These are phyloP conservation scores for Naganishia vaughanmartiniae DNA, from an alignment of 768 basidiomycete genomes.

Conservation along the genomic window DNA sequence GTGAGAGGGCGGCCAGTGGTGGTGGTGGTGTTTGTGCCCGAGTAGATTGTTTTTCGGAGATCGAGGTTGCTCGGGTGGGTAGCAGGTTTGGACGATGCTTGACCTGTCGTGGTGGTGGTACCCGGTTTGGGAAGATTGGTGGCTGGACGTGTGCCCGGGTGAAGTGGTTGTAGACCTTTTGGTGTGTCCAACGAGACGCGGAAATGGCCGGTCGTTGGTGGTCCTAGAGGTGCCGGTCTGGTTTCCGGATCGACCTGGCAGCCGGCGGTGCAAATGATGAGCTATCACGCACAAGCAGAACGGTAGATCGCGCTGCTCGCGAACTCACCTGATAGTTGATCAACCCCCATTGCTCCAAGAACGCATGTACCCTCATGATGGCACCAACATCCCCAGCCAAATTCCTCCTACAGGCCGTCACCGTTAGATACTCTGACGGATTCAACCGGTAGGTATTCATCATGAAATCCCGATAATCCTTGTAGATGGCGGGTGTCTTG, in stretches of 20 bases:
- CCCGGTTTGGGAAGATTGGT: slow-evolving; percentile 65
- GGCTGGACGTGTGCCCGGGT: slow-evolving; percentile 54
- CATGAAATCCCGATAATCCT: slow-evolving; percentile 99
- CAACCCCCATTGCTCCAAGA: slow-evolving; percentile 97
- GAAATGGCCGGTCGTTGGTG: slow-evolving; percentile 98
- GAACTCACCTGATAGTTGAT: slow-evolving; percentile 90
- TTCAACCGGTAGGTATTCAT: slow-evolving; percentile 94
- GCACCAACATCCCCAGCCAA: slow-evolving; percentile 97
- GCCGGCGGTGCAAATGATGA: neutral
- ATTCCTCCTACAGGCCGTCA: slow-evolving; percentile 93
- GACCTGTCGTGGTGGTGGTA: slow-evolving; percentile 59
- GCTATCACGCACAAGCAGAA: neutral
- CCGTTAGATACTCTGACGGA: slow-evolving; percentile 91
- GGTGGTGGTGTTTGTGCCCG: slow-evolving; percentile 71
- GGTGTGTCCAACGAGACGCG: slow-evolving; percentile 95
- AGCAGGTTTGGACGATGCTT: slow-evolving; percentile 47
- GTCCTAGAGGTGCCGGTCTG: slow-evolving; percentile 86
- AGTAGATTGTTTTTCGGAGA: slow-evolving; percentile 81
- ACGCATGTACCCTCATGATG: slow-evolving; percentile 97
- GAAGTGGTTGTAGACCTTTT: slow-evolving; percentile 85
- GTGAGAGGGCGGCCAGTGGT: slow-evolving; percentile 66
- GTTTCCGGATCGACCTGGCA: slow-evolving; percentile 91
- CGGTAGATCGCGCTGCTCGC: neutral
- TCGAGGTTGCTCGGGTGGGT: slow-evolving; percentile 65
- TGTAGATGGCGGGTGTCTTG: slow-evolving; percentile 96